Percentiles rank a stretch among this genome's conserved stretches.
Conservation (phyloP, 2,329 filamentous ascomycete genomes). For the Cladorrhinum sp. region DNA sequence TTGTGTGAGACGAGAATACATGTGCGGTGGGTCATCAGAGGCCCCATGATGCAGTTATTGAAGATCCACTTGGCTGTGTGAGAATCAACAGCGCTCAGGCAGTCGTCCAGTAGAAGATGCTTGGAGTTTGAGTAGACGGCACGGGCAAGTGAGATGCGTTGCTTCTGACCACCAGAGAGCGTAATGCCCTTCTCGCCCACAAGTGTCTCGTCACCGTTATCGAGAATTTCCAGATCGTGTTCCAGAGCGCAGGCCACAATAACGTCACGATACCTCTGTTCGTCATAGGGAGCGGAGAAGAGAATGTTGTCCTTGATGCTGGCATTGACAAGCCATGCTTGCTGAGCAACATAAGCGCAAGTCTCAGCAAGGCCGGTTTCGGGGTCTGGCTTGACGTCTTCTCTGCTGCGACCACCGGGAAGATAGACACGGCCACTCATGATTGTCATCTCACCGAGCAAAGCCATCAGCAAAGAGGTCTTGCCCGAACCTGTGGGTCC, state of each 20-base stretch:
- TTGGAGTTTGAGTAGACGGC: constrained; percentile 94
- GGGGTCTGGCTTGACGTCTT: constrained; percentile 77
- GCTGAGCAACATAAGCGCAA: constrained; percentile 93
- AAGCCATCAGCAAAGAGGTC: constrained; percentile 90
- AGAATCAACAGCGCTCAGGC: constrained; percentile 92
- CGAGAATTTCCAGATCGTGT: constrained; percentile 86
- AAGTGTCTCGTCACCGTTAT: constrained; percentile 86
- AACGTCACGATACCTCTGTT: constrained; percentile 81
- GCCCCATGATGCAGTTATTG: constrained; percentile 83
- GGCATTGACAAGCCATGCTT: constrained; percentile 94
- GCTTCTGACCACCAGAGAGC: constrained; percentile 94
- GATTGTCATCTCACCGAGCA: constrained; percentile 93
- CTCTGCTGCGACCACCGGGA: constrained; percentile 79
- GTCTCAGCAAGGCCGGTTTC: constrained; percentile 86
- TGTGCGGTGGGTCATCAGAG: constrained; percentile 82
- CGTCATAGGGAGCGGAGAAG: constrained; percentile 77
- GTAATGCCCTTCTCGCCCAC: constrained; percentile 98
- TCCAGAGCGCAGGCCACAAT: constrained; percentile 88
- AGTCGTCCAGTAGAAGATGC: constrained; percentile 90
- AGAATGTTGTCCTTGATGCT: constrained; percentile 95
- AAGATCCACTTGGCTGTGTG: constrained; percentile 99
- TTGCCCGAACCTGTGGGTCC: constrained; percentile 94
- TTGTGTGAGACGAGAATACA: constrained; percentile 97
- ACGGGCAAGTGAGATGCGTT: constrained; percentile 92
- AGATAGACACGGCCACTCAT: constrained; percentile 77